Evolutionary conservation across 1,284 basidiomycete species (phyloP), one percentile per base, ranked within the genome.

Genomic region (Ceratobasidium sp.): DNA sequence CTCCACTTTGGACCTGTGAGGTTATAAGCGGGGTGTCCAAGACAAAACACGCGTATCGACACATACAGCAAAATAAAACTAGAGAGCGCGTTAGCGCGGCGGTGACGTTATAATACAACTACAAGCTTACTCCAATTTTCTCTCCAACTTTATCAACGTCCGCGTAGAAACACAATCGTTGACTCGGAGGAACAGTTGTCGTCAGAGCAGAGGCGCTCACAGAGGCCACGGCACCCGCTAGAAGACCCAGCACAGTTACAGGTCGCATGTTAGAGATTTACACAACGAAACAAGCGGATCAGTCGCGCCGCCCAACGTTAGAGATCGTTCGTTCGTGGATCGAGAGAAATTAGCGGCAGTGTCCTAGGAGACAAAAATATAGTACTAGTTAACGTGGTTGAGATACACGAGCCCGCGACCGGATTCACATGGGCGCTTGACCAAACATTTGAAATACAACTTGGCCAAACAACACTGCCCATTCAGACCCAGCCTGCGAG

Each of bases 91-190:
- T 76, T 36, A 75, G 64, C 62, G 54, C 51, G 44, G 45, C 50
- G 57, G 53, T 48, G 63, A 22, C 50, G 44, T 22, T 33, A 33
- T n/a, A 44, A 36, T 41, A 66, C 36, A 24, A 1, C 17, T 17
- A 33, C 6, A n/a, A 50, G 87, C 91, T 79, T 83, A 60, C 81
- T 79, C 54, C 83, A 84, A 29, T 75, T 78, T 75, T 77, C 81
- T 79, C 71, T 81, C 74, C 77, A 79, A 29, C 85, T 84, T 77
- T 85, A 85, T 41, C 81, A 82, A 31, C 84, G 82, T 47, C 85
- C 7, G 96, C 95, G 80, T 95, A 98, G 84, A 97, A 99, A 84
- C 98, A 99, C 73, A 94, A 85, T 65, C 93, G 87, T 81, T 98
- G 94, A 81, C 96, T 96, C 0, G 95, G 91, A 22, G 88, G 85